Conservation (phyloP, 2,329 filamentous ascomycete genomes). For the Stylonectria norvegica region DNA sequence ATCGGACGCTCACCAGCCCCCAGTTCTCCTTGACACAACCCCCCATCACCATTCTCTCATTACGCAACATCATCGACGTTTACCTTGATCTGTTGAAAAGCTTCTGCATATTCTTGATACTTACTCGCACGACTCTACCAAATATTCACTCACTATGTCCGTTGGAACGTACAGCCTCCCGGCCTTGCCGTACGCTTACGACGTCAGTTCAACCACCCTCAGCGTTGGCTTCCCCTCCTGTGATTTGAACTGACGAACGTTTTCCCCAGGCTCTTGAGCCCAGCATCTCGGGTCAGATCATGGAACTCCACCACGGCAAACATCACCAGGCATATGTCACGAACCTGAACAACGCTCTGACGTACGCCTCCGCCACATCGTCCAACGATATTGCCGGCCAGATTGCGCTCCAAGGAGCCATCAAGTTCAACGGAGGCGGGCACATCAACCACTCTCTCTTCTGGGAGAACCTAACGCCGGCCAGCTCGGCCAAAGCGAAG, state of each 20-base stretch:
- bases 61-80: no score
- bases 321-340: constrained; percentile 78
- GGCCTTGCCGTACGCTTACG: constrained; percentile 63
- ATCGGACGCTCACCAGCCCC: constrained; percentile 1
- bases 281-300: constrained; percentile 73
- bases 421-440: constrained; percentile 88
- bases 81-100: background rate
- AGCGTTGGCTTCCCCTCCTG: background rate
- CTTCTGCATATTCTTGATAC: no score
- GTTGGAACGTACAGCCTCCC: constrained; percentile 56
- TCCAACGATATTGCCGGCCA: constrained; percentile 60
- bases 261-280: constrained; percentile 61
- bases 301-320: constrained; percentile 77
- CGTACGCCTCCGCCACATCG: constrained; percentile 54
- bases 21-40: no score
- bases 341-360: constrained; percentile 67
- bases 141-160: constrained; percentile 30
- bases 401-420: constrained; percentile 63
- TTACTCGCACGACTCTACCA: no score
- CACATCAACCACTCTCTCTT: constrained; percentile 93
- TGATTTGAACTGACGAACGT: constrained; percentile 2
- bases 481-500: constrained; percentile 55
- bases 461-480: constrained; percentile 77
- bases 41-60: no score
- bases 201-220: constrained; percentile 53